Conservation (phyloP, 768 basidiomycete species). For the Naganishia onofrii region DNA sequence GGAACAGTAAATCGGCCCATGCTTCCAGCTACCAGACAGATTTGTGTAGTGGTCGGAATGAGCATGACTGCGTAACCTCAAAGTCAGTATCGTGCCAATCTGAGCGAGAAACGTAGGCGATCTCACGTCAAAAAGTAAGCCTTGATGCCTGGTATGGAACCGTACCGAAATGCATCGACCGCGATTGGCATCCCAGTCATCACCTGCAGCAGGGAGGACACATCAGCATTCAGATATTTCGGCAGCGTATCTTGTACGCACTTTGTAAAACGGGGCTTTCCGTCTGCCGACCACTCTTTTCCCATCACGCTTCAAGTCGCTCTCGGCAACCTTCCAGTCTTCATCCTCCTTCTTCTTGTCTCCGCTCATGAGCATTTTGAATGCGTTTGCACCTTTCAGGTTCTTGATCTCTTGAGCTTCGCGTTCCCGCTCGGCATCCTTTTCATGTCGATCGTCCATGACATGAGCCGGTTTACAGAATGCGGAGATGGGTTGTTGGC, state of each 20-base stretch:
- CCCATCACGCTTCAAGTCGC: slow-evolving; percentile 49
- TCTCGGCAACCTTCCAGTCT: slow-evolving; percentile 75
- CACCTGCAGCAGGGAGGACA: slow-evolving; percentile 40
- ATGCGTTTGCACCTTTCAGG: slow-evolving; percentile 56
- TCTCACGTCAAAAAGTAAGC: slow-evolving; percentile 87
- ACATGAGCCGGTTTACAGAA: slow-evolving; percentile 40
- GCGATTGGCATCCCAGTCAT: slow-evolving; percentile 96
- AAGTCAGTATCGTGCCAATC: not conserved
- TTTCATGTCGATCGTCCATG: slow-evolving; percentile 17
- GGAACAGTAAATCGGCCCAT: slow-evolving; percentile 94
- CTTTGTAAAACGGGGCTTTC: slow-evolving; percentile 92
- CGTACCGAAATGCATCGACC: slow-evolving; percentile 95
- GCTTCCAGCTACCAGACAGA: slow-evolving; percentile 79
- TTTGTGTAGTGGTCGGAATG: slow-evolving; percentile 98
- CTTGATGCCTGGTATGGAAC: slow-evolving; percentile 78
- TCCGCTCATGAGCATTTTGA: slow-evolving; percentile 86
- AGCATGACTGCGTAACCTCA: slow-evolving; percentile 65
- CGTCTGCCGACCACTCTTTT: slow-evolving; percentile 56
- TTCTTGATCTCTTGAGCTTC: slow-evolving; percentile 31
- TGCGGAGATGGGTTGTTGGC: slow-evolving; percentile 46
- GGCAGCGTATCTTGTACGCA: slow-evolving; percentile 45
- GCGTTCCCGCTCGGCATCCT: slow-evolving; percentile 23
- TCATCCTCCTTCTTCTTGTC: slow-evolving; percentile 76
- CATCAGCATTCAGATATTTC: slow-evolving; percentile 14
- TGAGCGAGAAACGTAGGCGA: not conserved